Conservation (phyloP, 352 stramenopile species). For the Phytopythium helicoides region DNA sequence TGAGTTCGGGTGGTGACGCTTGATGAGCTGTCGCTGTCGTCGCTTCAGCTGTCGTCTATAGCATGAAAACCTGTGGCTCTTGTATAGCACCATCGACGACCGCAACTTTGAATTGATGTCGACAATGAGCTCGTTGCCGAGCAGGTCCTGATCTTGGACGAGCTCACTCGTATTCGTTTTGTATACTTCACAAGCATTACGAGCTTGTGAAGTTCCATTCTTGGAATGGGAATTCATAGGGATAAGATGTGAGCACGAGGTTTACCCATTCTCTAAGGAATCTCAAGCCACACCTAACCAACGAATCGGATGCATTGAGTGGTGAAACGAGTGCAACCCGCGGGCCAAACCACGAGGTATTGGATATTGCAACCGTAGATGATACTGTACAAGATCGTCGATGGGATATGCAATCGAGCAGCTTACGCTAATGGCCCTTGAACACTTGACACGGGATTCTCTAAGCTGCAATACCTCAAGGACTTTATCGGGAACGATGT, state of each 20-base stretch:
- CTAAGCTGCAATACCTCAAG: constrained; percentile 73
- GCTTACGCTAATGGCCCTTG: constrained; percentile 23
- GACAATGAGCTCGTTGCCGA: constrained; percentile 46
- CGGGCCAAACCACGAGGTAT: no score
- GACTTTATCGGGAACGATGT: constrained; percentile 64
- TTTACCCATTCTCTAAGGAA: constrained; percentile 72
- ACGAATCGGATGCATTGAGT: constrained; percentile 63
- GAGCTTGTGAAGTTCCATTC: no score
- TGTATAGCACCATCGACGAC: constrained; percentile 74
- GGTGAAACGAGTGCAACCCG: constrained; percentile 38
- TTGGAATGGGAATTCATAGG: constrained; percentile 50
- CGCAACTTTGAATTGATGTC: constrained; percentile 79
- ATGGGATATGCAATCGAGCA: constrained; percentile 40
- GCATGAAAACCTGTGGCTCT: constrained; percentile 73
- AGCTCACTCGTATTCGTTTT: constrained; percentile 52
- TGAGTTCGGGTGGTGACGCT: neutral
- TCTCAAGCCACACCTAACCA: constrained; percentile 74
- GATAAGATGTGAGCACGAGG: constrained; percentile 56
- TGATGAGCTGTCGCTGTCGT: constrained; percentile 43
- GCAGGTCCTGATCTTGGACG: constrained; percentile 64
- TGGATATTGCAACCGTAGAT: constrained; percentile 29
- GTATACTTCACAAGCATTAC: no score
- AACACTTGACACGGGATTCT: constrained; percentile 69
- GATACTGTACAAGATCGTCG: constrained; percentile 64
- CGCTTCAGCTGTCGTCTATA: no score